phyloP scores from a whole-genome alignment of 2,329 filamentous ascomycete genomes.

The Thelonectria rubi region DNA sequence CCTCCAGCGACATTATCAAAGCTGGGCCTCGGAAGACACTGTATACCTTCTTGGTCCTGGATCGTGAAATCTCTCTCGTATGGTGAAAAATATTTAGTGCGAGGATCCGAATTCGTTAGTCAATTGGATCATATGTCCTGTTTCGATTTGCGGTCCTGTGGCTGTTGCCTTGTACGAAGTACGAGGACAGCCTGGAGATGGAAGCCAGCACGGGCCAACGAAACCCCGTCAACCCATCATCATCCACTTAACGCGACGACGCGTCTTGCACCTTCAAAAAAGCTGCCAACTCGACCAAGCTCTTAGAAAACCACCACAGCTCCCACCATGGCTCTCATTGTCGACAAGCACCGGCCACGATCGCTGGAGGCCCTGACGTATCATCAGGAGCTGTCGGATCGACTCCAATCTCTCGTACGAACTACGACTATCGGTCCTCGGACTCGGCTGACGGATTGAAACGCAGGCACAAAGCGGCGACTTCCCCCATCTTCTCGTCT shows the following conservation, averaged over 20 bases:
- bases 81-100: too few relatives aligned
- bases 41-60: too few relatives aligned
- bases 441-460: conserved; percentile 16
- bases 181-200: not conserved
- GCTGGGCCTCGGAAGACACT: not conserved
- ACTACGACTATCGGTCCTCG: conserved; percentile 43
- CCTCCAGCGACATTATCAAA: conserved; percentile 19
- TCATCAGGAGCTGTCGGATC: conserved; percentile 86
- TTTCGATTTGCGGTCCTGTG: not conserved
- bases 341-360: conserved; percentile 77
- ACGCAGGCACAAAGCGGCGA: conserved; percentile 91
- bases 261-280: conserved; percentile 44
- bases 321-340: conserved; percentile 70
- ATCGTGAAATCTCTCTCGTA: not conserved
- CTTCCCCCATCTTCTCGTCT: conserved; percentile 96
- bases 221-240: conserved; percentile 9
- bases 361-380: conserved; percentile 84
- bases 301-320: conserved; percentile 26
- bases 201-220: conserved; percentile 38
- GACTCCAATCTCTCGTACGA: conserved; percentile 83
- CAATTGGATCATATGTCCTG: not conserved
- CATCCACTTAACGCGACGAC: conserved; percentile 53
- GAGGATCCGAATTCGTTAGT: not conserved
- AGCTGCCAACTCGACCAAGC: conserved; percentile 31
- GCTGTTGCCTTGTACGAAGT: conserved; percentile 1